Conservation (phyloP, 495 filamentous ascomycete genomes). For the Aspergillus diversus region DNA sequence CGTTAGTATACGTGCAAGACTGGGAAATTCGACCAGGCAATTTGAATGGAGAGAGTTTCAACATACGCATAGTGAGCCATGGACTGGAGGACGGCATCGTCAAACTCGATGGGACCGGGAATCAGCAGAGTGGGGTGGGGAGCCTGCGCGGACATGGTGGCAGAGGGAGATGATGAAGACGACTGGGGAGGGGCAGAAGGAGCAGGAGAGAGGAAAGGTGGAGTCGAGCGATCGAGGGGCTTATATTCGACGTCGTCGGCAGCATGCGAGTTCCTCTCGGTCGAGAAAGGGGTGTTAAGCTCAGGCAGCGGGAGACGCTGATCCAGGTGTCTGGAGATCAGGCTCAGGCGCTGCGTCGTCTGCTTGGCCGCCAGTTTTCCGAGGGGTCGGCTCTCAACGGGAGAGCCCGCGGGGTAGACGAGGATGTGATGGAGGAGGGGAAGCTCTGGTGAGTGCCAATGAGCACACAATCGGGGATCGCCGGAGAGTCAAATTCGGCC, state of each 20-base stretch:
- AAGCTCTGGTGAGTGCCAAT: neutral
- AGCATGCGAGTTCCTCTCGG: constrained; percentile 57
- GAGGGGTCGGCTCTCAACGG: constrained; percentile 38
- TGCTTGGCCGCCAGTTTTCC: constrained; percentile 59
- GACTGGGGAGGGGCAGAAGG: constrained; percentile 15
- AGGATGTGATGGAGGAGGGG: constrained; percentile 21
- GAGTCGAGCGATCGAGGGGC: constrained; percentile 47
- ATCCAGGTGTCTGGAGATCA: constrained; percentile 82
- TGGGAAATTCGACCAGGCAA: neutral
- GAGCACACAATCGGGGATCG: constrained; percentile 36
- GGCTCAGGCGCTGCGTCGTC: constrained; percentile 69
- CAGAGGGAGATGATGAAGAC: constrained; percentile 11
- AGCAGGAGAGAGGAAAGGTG: constrained; percentile 27
- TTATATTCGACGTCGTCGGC: constrained; percentile 63
- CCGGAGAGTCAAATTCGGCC: constrained; percentile 28
- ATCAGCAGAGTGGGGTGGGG: constrained; percentile 85
- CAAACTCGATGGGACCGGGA: constrained; percentile 97
- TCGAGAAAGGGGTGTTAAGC: constrained; percentile 70
- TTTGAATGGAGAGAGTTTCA: neutral
- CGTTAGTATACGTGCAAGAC: neutral
- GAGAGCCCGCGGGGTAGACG: constrained; percentile 43
- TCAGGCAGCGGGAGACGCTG: constrained; percentile 60
- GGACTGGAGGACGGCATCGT: constrained; percentile 92
- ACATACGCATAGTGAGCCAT: constrained; percentile 95
- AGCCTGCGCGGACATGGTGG: constrained; percentile 78